Evolutionary conservation across 352 stramenopile genomes (phyloP), one percentile per base, ranked within the genome.

Genomic region (Peronospora farinosa): DNA sequence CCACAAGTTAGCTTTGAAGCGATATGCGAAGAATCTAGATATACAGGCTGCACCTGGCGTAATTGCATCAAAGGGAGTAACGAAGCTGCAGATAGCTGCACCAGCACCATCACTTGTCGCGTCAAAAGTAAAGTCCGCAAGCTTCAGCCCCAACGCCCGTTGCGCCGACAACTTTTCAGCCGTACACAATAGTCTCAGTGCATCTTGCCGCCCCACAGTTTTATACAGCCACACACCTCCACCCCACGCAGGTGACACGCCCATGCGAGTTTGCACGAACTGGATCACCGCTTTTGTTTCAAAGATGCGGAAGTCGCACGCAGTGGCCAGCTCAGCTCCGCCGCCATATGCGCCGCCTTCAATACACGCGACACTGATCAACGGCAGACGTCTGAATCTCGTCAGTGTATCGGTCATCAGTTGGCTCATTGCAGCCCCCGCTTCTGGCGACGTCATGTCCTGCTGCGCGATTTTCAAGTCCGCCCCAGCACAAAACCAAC

Each of bases 221-320:
- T 88, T 83, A 49, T 81, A 78, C 19, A 96, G 58, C 1, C 82
- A 67, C 30, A 72, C 72, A 1, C 74, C 84, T 31, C 86, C 86
- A 21, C 86, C 86, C 86, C 86, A 96, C 11, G 74, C 80, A 7
- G 84, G 78, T 3, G 74, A 90, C 1, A 95, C 76, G 1, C 84
- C 86, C 78, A 96, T 93, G 25, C 68, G 60, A 0, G 69, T 61
- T 56, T 93, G 84, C 7, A 96, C 78, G 46, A 95, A 95, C 50
- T 88, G 82, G 40, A 96, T 85, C 0, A 84, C 67, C 0, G 84
- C 77, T 15, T 70, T 78, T 8, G 49, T 16, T 10, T 70, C 67
- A 2, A 93, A 52, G 10, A 95, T 31, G 0, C 86, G 76, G 37
- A 92, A 95, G 59, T 96, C 84, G 45, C 83, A 95, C 1, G 75